Evolutionary conservation across 106 monocot species (phyloP).

Genomic region (Dactylorhiza incarnata): DNA sequence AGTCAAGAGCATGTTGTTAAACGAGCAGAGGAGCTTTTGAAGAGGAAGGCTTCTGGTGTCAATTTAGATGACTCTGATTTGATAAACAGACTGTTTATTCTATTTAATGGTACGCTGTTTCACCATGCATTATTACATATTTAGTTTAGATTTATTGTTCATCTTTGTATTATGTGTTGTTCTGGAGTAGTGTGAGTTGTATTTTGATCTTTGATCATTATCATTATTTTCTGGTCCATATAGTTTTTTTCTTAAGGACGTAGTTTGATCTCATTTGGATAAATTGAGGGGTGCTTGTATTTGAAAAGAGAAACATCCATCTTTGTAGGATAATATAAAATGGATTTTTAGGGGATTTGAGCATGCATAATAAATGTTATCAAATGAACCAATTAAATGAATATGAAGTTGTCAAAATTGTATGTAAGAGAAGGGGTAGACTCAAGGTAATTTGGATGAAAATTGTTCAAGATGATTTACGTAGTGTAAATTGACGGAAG

Average conservation of each 20-base stretch:
- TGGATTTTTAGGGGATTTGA: too few relatives aligned
- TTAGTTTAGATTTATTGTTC: not conserved
- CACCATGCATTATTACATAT: not conserved
- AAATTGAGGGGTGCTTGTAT: not conserved
- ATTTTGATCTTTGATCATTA: not conserved
- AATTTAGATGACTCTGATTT: constrained; percentile 82
- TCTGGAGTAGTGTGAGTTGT: not conserved
- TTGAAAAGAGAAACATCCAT: not conserved
- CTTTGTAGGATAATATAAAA: too few relatives aligned
- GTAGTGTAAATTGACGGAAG: too few relatives aligned
- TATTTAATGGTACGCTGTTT: constrained; percentile 77
- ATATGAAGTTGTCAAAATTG: too few relatives aligned
- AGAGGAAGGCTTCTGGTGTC: constrained; percentile 35
- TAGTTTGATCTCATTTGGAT: not conserved
- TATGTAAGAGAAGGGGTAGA: too few relatives aligned
- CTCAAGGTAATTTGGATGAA: too few relatives aligned
- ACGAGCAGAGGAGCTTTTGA: constrained; percentile 71
- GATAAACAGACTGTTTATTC: constrained; percentile 59
- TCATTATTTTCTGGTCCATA: not conserved
- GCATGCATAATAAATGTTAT: too few relatives aligned
- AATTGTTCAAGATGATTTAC: too few relatives aligned
- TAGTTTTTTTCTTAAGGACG: not conserved
- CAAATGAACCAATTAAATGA: too few relatives aligned
- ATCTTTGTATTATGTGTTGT: not conserved
- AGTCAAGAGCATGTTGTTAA: constrained; percentile 58